A percentile compares a stretch with the other conserved stretches of the same genome.
phyloP scores from a whole-genome alignment of 768 basidiomycete species.

The Russula ochroleuca region DNA sequence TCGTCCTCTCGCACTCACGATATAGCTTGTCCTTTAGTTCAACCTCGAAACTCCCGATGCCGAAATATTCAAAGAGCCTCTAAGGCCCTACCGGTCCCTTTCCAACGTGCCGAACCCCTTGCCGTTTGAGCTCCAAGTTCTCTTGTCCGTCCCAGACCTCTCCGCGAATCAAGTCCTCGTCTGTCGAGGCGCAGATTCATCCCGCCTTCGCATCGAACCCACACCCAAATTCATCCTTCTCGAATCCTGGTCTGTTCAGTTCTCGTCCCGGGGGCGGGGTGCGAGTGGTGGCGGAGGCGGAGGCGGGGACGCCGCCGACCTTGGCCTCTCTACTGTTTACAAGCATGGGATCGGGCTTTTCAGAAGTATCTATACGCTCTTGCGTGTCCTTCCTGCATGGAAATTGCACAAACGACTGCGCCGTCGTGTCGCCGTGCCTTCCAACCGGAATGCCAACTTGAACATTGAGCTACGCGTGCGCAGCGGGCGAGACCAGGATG shows the following conservation, averaged over 20 bases:
- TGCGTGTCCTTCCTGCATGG: conserved; percentile 75
- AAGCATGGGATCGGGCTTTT: conserved; percentile 82
- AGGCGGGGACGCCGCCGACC: conserved; percentile 42
- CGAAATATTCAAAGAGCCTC: conserved; percentile 59
- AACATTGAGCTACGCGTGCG: conserved; percentile 47
- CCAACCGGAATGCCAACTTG: conserved; percentile 42
- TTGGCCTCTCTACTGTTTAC: conserved; percentile 73
- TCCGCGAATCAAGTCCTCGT: conserved; percentile 70
- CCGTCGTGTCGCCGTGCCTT: conserved; percentile 35
- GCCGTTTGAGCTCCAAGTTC: conserved; percentile 63
- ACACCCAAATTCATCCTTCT: conserved; percentile 65
- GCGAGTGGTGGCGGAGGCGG: no score
- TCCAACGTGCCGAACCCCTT: conserved; percentile 40
- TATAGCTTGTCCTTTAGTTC: conserved; percentile 46
- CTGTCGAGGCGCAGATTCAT: conserved; percentile 47
- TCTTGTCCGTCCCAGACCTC: conserved; percentile 66
- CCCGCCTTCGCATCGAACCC: conserved; percentile 60
- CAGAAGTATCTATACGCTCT: conserved; percentile 66
- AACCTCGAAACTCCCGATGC: conserved; percentile 77
- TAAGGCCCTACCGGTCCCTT: conserved; percentile 57
- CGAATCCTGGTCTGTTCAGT: conserved; percentile 62
- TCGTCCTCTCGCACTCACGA: not conserved
- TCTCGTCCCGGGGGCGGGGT: conserved; percentile 32
- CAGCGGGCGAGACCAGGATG: conserved; percentile 28
- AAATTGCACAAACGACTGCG: conserved; percentile 61